A percentile compares a stretch with the other conserved stretches of the same genome.
phyloP scores from a whole-genome alignment of 1,284 basidiomycete species.

The Chiua sp. region DNA sequence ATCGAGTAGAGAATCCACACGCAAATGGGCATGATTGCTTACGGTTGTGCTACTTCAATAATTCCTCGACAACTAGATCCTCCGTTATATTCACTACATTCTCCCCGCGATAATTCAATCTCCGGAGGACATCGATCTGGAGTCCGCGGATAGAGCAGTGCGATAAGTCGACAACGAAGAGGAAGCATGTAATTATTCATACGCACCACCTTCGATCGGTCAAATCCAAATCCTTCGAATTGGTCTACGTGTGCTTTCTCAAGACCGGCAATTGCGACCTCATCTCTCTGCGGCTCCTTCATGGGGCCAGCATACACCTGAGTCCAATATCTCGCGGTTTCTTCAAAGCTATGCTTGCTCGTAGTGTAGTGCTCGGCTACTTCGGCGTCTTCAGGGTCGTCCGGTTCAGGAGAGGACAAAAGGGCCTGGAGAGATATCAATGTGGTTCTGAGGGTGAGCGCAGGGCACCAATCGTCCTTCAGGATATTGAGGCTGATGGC shows the following conservation, averaged over 20 bases:
- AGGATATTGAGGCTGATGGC: conserved; percentile 91
- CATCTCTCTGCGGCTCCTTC: conserved; percentile 48
- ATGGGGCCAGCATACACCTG: conserved; percentile 78
- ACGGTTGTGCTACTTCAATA: conserved; percentile 48
- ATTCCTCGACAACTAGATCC: conserved; percentile 63
- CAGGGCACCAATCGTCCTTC: conserved; percentile 93
- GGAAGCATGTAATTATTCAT: neutral
- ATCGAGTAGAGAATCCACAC: conserved; percentile 25
- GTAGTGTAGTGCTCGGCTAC: conserved; percentile 97
- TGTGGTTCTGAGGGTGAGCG: conserved; percentile 96
- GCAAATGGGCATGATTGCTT: conserved; percentile 32
- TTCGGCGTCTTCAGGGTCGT: conserved; percentile 98
- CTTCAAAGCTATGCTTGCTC: conserved; percentile 86
- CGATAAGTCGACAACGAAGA: conserved; percentile 4
- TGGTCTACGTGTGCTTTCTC: conserved; percentile 76
- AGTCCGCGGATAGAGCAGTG: neutral
- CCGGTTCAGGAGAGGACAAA: conserved; percentile 96
- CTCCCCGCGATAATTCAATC: conserved; percentile 90
- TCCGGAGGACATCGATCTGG: conserved; percentile 87
- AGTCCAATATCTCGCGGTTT: conserved; percentile 95
- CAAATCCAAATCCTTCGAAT: conserved; percentile 78
- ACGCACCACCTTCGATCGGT: conserved; percentile 77
- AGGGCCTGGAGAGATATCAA: conserved; percentile 95
- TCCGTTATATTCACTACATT: conserved; percentile 66
- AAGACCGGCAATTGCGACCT: conserved; percentile 77